phyloP scores from a whole-genome alignment of 345 rosid genomes.

The Syzygium aromaticum region DNA sequence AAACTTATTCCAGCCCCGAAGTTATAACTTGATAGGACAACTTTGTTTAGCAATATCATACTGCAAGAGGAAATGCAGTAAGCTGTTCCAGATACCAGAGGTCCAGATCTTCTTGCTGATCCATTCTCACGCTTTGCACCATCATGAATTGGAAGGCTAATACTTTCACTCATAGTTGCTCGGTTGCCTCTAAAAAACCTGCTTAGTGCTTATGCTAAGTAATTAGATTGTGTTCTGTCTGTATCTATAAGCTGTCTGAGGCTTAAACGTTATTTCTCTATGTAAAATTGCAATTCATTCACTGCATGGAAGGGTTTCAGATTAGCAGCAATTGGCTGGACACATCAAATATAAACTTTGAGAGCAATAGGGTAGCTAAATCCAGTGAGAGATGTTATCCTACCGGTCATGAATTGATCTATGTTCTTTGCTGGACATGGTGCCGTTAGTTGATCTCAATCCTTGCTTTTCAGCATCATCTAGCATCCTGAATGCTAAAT shows the following conservation, averaged over 20 bases:
- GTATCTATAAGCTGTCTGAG: neutral
- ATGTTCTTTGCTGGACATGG: slow-evolving; percentile 19
- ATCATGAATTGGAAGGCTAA: slow-evolving; percentile 3
- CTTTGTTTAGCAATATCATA: slow-evolving; percentile 82
- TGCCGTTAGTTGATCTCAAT: slow-evolving; percentile 18
- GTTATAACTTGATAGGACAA: slow-evolving; percentile 66
- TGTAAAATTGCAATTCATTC: neutral
- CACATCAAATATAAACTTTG: neutral
- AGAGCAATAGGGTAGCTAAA: neutral
- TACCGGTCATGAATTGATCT: slow-evolving; percentile 57
- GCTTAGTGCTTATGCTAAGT: neutral
- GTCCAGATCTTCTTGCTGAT: slow-evolving; percentile 42
- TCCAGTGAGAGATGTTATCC: neutral
- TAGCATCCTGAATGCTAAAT: slow-evolving; percentile 21
- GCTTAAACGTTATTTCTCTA: neutral
- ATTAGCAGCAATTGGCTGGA: neutral
- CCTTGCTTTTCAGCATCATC: slow-evolving; percentile 29
- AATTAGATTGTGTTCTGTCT: neutral
- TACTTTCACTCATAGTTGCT: slow-evolving; percentile 7
- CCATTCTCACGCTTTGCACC: slow-evolving; percentile 39
- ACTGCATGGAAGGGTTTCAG: neutral
- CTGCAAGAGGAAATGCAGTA: slow-evolving; percentile 90
- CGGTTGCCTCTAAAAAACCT: slow-evolving; percentile 57
- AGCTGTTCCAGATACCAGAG: slow-evolving; percentile 78
- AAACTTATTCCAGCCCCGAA: slow-evolving; percentile 75